Base-by-base conservation (phyloP, 2,329 filamentous ascomycete species). In the Thelonectria rubi region DNA sequence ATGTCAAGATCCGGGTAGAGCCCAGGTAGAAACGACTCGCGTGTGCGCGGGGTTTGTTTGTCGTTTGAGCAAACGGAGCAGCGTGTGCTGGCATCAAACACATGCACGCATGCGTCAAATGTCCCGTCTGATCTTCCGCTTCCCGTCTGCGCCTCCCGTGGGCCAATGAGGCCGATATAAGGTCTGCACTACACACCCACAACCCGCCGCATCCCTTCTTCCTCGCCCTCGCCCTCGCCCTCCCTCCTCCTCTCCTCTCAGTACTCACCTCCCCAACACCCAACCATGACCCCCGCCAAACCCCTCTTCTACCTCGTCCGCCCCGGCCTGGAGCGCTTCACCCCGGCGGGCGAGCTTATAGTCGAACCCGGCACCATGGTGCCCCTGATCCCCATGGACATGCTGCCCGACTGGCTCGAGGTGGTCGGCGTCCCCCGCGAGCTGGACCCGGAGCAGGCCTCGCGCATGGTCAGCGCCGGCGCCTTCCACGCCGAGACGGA, bases 1-100 rank as follows among this genome's bases (percentile, higher is more conserved):
- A 92, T 72, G 91, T 87, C 10, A 86, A 78, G 65, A 84, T 97
- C 37, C 83, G 93, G 40, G 85, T 97, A 32, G 91, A 94, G 72
- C 60, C 80, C 51, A 55, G 69, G 61, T 72, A 69, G 62, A 58
- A 42, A 47, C 56, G 61, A 62, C 47, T 53, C 18, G 24, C 48
- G 46, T 37, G 45, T 30, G 26, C 6, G 26, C 26, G 7, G 4
- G 4, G 24, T 5, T 46, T 39, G 32, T 61, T 62, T 67, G 65
- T 51, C 39, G 10, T 15, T 17, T 43, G 32, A 30, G 26, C 57
- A 67, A 65, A 58, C 58, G 6, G n/a, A 21, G 14, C 14, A 47
- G 6, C 9, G 20, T n/a, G n/a, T 18, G 43, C n/a, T 45, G 43
- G 21, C 10, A 30, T 24, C 42, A 20, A 18, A 21, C 6, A 6